phyloP scores from a whole-genome alignment of 2,329 filamentous ascomycete genomes.

The Sporothrix brasiliensis region DNA sequence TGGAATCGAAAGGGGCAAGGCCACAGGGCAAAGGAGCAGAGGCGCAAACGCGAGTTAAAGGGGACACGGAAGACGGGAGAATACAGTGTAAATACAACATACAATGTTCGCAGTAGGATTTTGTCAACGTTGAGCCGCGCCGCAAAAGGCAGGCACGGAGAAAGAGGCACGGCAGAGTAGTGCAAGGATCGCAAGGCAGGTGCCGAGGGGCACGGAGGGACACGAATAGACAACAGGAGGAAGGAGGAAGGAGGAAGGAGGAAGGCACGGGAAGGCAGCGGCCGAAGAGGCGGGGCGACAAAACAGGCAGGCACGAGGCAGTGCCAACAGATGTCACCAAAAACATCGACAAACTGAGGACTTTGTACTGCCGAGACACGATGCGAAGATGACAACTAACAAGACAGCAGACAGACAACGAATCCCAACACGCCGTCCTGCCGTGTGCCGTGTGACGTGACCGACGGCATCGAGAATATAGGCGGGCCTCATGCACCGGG shows the following conservation, averaged over 20 bases:
- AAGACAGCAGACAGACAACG: no score
- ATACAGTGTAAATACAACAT: no score
- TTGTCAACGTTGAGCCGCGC: neutral
- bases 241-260: neutral
- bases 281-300: neutral
- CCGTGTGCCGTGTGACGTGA: slow-evolving; percentile 13
- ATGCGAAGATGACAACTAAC: neutral
- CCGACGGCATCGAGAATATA: neutral
- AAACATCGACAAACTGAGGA: no score
- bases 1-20: neutral
- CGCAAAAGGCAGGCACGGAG: neutral
- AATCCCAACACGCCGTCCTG: neutral
- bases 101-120: no score
- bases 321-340: neutral
- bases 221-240: neutral
- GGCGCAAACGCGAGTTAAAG: neutral
- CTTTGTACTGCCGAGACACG: neutral
- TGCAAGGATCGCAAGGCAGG: neutral
- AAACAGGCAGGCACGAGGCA: slow-evolving; percentile 7
- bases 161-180: neutral
- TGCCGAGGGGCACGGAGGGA: neutral
- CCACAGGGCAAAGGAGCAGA: neutral
- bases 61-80: no score
- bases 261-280: neutral
- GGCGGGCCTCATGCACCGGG: slow-evolving; percentile 10